Evolutionary conservation across 1,139 yeast genomes (phyloP).

Genomic region (Meyerozyma carpophila): DNA sequence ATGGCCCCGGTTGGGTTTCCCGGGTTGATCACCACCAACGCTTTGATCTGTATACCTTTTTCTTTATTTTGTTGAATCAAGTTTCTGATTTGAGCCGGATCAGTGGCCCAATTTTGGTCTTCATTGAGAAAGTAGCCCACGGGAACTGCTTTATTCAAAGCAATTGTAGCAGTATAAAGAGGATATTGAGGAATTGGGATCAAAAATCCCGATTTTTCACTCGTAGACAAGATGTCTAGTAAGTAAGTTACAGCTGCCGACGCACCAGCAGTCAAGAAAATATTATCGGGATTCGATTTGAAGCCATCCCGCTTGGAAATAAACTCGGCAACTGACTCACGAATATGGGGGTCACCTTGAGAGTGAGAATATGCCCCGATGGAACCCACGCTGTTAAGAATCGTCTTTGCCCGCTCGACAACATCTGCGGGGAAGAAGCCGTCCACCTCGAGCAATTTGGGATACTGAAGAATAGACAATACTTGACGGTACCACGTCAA

Average conservation of each 20-base stretch:
- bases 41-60: slow-evolving; percentile 62
- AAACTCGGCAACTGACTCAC: slow-evolving; percentile 77
- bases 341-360: slow-evolving; percentile 70
- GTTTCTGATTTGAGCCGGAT: slow-evolving; percentile 57
- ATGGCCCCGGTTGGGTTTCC: slow-evolving; percentile 97
- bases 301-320: slow-evolving; percentile 67
- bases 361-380: slow-evolving; percentile 94
- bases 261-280: slow-evolving; percentile 89
- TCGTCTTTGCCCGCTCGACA: slow-evolving; percentile 55
- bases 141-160: slow-evolving; percentile 74
- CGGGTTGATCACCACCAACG: slow-evolving; percentile 91
- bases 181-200: slow-evolving; percentile 99
- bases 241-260: slow-evolving; percentile 82
- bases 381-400: slow-evolving; percentile 65
- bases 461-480: slow-evolving; percentile 78
- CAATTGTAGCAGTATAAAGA: slow-evolving; percentile 85
- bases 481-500: slow-evolving; percentile 94
- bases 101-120: slow-evolving; percentile 75
- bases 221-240: slow-evolving; percentile 62
- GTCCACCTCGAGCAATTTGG: slow-evolving; percentile 46
- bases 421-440: slow-evolving; percentile 64
- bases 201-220: slow-evolving; percentile 71
- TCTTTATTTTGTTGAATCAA: slow-evolving; percentile 48
- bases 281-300: slow-evolving; percentile 58
- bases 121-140: slow-evolving; percentile 89